phyloP scores from a whole-genome alignment of 306 rosid species.

The Rubus idaeus region DNA sequence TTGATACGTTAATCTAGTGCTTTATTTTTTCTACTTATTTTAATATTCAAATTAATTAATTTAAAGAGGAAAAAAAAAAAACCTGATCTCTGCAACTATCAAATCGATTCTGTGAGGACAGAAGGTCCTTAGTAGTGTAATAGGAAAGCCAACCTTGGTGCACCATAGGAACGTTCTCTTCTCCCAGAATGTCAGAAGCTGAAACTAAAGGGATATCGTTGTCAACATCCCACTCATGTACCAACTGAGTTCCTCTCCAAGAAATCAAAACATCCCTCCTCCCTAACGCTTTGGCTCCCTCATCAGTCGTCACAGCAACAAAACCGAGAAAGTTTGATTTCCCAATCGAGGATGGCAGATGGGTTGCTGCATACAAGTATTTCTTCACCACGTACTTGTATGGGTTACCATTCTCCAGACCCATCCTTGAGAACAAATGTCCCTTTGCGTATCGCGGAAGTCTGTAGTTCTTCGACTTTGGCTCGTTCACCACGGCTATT shows the following conservation, averaged over 20 bases:
- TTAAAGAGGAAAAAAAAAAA: too few species aligned
- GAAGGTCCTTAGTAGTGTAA: not conserved
- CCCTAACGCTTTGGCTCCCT: slow-evolving; percentile 56
- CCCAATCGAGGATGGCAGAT: not conserved
- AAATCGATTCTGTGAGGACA: not conserved
- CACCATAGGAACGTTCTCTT: slow-evolving; percentile 2
- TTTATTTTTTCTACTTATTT: too few species aligned
- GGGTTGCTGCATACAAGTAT: slow-evolving; percentile 42
- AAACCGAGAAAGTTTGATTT: slow-evolving; percentile 70
- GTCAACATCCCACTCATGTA: slow-evolving; percentile 44
- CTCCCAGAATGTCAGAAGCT: slow-evolving; percentile 6
- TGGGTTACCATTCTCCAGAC: slow-evolving; percentile 37
- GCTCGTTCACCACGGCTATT: slow-evolving; percentile 30
- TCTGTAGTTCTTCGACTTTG: slow-evolving; percentile 38
- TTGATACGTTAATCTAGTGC: too few species aligned
- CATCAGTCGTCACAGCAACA: slow-evolving; percentile 62
- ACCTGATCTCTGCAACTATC: slow-evolving; percentile 25
- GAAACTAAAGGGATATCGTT: slow-evolving; percentile 1
- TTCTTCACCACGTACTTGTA: slow-evolving; percentile 44
- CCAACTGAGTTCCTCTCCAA: slow-evolving; percentile 67
- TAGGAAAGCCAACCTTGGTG: slow-evolving; percentile 18
- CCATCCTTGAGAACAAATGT: slow-evolving; percentile 47
- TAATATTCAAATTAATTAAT: too few species aligned
- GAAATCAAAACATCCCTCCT: slow-evolving; percentile 70
- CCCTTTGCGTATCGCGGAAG: slow-evolving; percentile 34